Evolutionary conservation across 345 rosid species (phyloP).

Genomic region (Xanthoceras sorbifolium): DNA sequence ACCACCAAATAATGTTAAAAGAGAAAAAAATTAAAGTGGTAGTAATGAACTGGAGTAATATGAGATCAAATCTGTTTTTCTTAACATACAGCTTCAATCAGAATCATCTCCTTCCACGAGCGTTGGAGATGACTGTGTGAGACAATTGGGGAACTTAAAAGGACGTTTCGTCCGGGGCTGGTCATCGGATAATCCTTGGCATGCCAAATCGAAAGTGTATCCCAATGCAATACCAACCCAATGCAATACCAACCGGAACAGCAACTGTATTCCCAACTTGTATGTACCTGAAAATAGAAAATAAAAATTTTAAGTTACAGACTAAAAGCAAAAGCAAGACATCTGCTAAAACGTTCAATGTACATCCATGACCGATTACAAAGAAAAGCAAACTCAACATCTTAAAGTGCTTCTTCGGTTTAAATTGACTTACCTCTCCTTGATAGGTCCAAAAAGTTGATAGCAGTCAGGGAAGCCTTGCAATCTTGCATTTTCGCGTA

Average conservation of each 20-base stretch:
- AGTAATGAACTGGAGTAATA: too few species aligned
- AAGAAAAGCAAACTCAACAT: not conserved
- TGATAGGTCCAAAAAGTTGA: constrained; percentile 38
- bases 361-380: not conserved
- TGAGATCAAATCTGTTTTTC: too few species aligned
- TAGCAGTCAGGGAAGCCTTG: constrained; percentile 55
- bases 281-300: constrained; percentile 28
- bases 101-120: too few species aligned
- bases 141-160: too few species aligned
- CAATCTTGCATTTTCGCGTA: constrained; percentile 51
- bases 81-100: too few species aligned
- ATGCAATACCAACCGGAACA: constrained; percentile 36
- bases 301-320: not conserved
- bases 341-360: too few species aligned
- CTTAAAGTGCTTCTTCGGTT: not conserved
- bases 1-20: too few species aligned
- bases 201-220: constrained; percentile 33
- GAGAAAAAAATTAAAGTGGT: too few species aligned
- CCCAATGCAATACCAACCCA: too few species aligned
- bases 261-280: constrained; percentile 53
- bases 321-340: not conserved
- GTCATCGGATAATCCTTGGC: not conserved
- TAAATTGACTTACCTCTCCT: constrained; percentile 35
- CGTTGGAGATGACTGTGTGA: too few species aligned
- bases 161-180: too few species aligned